Base-by-base conservation (phyloP, 495 filamentous ascomycete species). In the Penicillium maclennaniae region DNA sequence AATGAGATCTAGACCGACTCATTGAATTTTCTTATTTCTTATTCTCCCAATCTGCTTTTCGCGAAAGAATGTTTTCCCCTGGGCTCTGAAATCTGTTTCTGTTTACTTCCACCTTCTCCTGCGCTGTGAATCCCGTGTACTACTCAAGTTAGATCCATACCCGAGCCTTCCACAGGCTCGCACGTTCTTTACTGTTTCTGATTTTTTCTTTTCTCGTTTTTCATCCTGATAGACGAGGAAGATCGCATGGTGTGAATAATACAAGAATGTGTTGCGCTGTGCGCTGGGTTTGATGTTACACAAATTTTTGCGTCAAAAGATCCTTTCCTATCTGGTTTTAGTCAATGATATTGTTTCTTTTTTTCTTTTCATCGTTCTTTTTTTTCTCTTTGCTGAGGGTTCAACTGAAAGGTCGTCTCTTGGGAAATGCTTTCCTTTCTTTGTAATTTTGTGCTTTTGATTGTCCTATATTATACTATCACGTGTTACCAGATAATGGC, bases 121-220 rank as follows among this genome's bases (percentile, higher is more conserved):
- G 9, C 16, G 16, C 38, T 34, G 2, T 44, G n/a, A 28, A 10
- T 8, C 40, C 39, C 31, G 7, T 50, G 41, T 55, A 40, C 41
- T 44, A 28, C 43, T 23, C 31, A 51, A 39, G 51, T 37, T 61
- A 61, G 54, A 45, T 53, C 49, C 59, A 61, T 61, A 61, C 59
- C 59, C 26, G 51, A 43, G 55, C 47, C 25, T 31, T 49, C 12
- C 10, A 41, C 28, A 12, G 27, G 17, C 39, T 47, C 54, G 36
- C 55, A 55, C 59, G 47, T 34, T 61, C 59, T 41, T 55, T 61
- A 55, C 50, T 19, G 23, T 37, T 27, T n/a, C 28, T 28, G 34
- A 15, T 19, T 28, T 19, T 28, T 39, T n/a, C 7, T 3, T 2
- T 37, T 20, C 16, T 2, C 4, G 15, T n/a, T 40, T 54, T 41